Percentiles rank a stretch among this genome's conserved stretches.
These are phyloP conservation scores for Heliamphora exappendiculata DNA, from an alignment of 148 eudicot species.

Conservation along the genomic window DNA sequence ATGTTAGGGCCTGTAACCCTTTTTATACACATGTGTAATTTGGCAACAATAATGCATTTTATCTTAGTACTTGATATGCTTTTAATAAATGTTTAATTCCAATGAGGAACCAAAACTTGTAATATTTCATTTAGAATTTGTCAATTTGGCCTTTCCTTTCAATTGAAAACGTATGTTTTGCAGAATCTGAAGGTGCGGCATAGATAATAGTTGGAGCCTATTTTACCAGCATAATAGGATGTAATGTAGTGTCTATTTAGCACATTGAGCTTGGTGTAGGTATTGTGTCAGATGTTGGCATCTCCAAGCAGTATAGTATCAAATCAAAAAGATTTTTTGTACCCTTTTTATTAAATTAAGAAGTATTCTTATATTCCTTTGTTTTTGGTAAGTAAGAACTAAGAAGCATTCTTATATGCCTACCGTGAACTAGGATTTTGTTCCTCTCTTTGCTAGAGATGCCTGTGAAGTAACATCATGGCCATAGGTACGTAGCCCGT, in stretches of 20 bases:
- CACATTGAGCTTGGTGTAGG: background rate
- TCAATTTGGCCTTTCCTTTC: background rate
- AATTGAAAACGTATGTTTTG: background rate
- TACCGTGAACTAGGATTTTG: background rate
- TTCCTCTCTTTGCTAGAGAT: background rate
- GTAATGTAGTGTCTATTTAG: background rate
- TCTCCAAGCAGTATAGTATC: background rate
- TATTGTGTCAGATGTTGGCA: background rate
- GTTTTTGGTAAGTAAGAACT: too few species aligned
- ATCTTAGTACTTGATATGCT: too few species aligned
- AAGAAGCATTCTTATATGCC: background rate
- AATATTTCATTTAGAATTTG: background rate
- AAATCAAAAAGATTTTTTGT: too few species aligned
- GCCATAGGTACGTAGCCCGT: too few species aligned
- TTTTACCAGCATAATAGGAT: background rate
- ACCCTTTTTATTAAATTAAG: too few species aligned
- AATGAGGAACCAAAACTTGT: background rate
- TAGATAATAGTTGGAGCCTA: background rate
- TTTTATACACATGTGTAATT: too few species aligned
- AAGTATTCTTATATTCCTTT: too few species aligned
- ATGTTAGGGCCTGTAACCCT: too few species aligned
- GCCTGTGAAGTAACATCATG: too few species aligned
- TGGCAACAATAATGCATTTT: too few species aligned
- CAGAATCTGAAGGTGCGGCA: background rate
- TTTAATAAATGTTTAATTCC: too few species aligned